These are phyloP conservation scores for Rhizophagus clarus DNA, from an alignment of 192 early-diverging fungal species.

Conservation along the genomic window DNA sequence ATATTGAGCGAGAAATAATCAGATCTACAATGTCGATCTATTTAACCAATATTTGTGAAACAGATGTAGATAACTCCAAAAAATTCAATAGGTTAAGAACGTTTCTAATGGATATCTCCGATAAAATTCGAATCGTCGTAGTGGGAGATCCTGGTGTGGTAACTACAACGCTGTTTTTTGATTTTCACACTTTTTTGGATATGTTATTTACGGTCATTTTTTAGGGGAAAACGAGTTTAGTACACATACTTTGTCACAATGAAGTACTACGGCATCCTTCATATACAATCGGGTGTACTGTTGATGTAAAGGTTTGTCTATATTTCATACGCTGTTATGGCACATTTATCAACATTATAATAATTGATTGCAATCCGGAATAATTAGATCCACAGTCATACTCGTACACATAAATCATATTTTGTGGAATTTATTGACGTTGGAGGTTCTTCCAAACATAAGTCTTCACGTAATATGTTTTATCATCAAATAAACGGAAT, in stretches of 20 bases:
- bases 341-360: conserved; percentile 1
- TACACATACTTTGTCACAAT: conserved; percentile 54
- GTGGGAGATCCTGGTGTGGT: conserved; percentile 35
- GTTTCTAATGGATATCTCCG: conserved; percentile 23
- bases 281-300: conserved; percentile 53
- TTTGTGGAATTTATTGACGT: conserved; percentile 63
- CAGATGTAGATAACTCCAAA: no score
- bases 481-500: conserved; percentile 51
- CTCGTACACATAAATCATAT: conserved; percentile 35
- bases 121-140: conserved; percentile 27
- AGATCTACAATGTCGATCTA: no score
- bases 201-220: not conserved
- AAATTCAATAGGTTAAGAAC: no score
- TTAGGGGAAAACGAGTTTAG: conserved; percentile 56
- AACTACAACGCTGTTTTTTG: not conserved
- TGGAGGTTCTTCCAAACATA: conserved; percentile 48
- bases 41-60: no score
- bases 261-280: conserved; percentile 39
- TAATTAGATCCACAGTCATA: conserved; percentile 35
- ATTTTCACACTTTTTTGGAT: not conserved
- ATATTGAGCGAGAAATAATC: not conserved
- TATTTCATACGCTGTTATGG: not conserved
- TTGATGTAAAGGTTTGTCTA: conserved; percentile 48
- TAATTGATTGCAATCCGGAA: not conserved
- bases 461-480: conserved; percentile 51